Evolutionary conservation across 1,139 yeast genomes (phyloP).

Genomic region (Yamadazyma trypodendri): DNA sequence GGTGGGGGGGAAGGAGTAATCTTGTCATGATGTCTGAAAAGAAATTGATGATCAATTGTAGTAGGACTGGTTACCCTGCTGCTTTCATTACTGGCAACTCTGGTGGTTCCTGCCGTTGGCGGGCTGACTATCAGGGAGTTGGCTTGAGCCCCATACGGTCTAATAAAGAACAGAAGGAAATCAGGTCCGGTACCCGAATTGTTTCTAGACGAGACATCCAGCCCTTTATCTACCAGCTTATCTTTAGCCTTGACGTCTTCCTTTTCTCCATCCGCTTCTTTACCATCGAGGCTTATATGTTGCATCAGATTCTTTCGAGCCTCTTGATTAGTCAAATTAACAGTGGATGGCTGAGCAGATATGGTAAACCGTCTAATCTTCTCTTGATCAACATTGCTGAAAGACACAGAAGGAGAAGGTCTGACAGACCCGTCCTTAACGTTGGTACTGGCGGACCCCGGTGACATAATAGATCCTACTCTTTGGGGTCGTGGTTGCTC

Average conservation of each 20-base stretch:
- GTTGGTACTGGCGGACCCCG: not conserved
- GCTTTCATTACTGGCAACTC: slow-evolving; percentile 11
- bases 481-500: slow-evolving; percentile 17
- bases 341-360: slow-evolving; percentile 42
- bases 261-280: not conserved
- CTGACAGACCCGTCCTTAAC: slow-evolving; percentile 6
- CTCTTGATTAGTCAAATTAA: slow-evolving; percentile 17
- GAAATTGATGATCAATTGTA: slow-evolving; percentile 10
- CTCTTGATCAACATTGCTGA: slow-evolving; percentile 41
- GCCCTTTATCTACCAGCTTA: not conserved
- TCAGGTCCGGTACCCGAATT: slow-evolving; percentile 16
- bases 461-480: slow-evolving; percentile 3
- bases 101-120: slow-evolving; percentile 5
- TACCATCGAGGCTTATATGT: slow-evolving; percentile 2
- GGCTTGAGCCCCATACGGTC: slow-evolving; percentile 7
- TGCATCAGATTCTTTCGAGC: slow-evolving; percentile 13
- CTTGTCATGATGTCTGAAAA: slow-evolving; percentile 9
- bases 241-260: not conserved
- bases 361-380: slow-evolving; percentile 45
- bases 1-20: slow-evolving; percentile 18
- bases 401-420: slow-evolving; percentile 31
- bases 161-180: slow-evolving; percentile 15
- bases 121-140: slow-evolving; percentile 9
- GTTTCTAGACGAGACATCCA: slow-evolving; percentile 9
- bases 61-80: slow-evolving; percentile 16